Percentiles rank a stretch among this genome's conserved stretches.
These are phyloP conservation scores for Geotrichum bryndzae DNA, from an alignment of 1,139 yeast species.

Conservation along the genomic window DNA sequence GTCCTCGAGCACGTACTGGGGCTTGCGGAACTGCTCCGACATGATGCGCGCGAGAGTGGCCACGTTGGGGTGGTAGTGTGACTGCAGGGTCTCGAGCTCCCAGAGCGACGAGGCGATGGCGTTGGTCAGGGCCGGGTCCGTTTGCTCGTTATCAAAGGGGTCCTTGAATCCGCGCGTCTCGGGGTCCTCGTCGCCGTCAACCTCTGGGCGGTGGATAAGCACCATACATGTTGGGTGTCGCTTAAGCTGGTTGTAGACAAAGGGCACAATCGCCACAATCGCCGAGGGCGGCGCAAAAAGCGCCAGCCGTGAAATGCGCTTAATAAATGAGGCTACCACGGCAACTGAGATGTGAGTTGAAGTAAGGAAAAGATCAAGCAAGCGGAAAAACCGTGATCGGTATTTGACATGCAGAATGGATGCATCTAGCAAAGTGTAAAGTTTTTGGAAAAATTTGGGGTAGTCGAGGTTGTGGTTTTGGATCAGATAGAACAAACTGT, in stretches of 20 bases:
- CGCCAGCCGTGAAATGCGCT: slow-evolving; percentile 68
- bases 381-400: slow-evolving; percentile 80
- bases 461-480: slow-evolving; percentile 79
- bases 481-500: slow-evolving; percentile 84
- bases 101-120: slow-evolving; percentile 85
- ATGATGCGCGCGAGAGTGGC: slow-evolving; percentile 86
- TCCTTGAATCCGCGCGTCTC: slow-evolving; percentile 42
- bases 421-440: slow-evolving; percentile 67
- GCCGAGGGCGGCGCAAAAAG: slow-evolving; percentile 87
- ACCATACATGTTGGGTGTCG: slow-evolving; percentile 93
- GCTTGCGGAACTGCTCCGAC: slow-evolving; percentile 84
- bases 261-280: slow-evolving; percentile 80
- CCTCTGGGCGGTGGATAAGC: slow-evolving; percentile 57
- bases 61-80: slow-evolving; percentile 94
- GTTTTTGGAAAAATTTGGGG: slow-evolving; percentile 80
- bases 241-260: slow-evolving; percentile 79
- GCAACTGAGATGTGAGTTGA: slow-evolving; percentile 84
- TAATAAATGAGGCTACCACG: slow-evolving; percentile 83
- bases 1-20: slow-evolving; percentile 84
- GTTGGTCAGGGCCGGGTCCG: slow-evolving; percentile 68
- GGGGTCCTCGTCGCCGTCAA: slow-evolving; percentile 28
- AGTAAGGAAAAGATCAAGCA: slow-evolving; percentile 76
- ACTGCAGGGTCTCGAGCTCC: slow-evolving; percentile 77
- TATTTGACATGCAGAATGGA: slow-evolving; percentile 73
- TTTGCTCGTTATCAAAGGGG: slow-evolving; percentile 58